Evolutionary conservation across 1,284 basidiomycete genomes (phyloP).

Genomic region (Fomitopsis schrenkii): DNA sequence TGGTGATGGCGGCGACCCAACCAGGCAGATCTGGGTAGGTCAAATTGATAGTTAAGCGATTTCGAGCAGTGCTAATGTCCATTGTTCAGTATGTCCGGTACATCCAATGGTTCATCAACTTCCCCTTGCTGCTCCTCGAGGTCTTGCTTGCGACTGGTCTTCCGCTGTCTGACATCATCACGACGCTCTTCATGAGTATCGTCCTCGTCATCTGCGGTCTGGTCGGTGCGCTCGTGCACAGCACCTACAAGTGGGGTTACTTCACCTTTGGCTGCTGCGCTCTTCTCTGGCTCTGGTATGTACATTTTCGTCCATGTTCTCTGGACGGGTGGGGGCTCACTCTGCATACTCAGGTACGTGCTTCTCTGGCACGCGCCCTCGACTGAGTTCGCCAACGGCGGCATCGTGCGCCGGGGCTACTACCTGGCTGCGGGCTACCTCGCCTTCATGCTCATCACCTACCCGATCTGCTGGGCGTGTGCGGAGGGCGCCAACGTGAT

Average conservation of each 20-base stretch:
- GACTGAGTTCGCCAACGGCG: constrained; percentile 29
- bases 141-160: constrained; percentile 47
- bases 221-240: constrained; percentile 39
- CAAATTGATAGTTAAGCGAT: neutral
- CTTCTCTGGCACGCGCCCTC: constrained; percentile 23
- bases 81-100: constrained; percentile 36
- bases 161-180: constrained; percentile 44
- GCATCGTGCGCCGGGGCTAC: constrained; percentile 36
- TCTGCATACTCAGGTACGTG: constrained; percentile 19
- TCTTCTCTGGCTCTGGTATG: constrained; percentile 42
- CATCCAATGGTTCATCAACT: constrained; percentile 52
- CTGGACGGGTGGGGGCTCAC: constrained; percentile 20
- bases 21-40: constrained; percentile 23
- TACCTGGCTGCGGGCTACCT: constrained; percentile 36
- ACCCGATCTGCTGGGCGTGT: constrained; percentile 42
- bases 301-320: constrained; percentile 19
- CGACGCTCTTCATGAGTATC: constrained; percentile 45
- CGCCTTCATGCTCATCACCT: constrained; percentile 48
- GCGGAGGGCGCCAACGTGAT: constrained; percentile 44
- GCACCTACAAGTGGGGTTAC: constrained; percentile 47
- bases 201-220: constrained; percentile 46
- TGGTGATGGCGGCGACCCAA: constrained; percentile 12
- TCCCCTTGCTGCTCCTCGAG: constrained; percentile 46
- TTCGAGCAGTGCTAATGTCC: neutral
- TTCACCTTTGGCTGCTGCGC: constrained; percentile 39